Percentiles rank a stretch among this genome's conserved stretches.
Evolutionary conservation across 768 basidiomycete species (phyloP).

Genomic region (Suillus subaureus): DNA sequence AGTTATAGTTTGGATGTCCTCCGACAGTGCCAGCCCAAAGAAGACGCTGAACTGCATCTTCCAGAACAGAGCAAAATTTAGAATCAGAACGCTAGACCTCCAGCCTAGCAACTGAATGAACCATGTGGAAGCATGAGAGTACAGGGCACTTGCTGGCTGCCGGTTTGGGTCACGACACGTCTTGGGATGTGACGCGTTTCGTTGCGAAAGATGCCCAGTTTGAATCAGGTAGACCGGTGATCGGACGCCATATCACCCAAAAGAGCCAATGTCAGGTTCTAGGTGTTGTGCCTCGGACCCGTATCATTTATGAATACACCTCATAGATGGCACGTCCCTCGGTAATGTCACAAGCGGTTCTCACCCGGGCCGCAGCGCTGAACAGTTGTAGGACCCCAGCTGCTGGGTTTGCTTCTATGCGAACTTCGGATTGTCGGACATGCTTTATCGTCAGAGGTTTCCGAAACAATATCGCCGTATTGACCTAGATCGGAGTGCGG

Average conservation of each 20-base stretch:
- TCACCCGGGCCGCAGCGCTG: not conserved
- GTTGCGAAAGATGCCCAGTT: not conserved
- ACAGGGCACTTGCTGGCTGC: not conserved
- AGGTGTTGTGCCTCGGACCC: not conserved
- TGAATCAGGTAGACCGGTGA: not conserved
- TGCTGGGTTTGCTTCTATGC: not conserved
- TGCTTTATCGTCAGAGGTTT: not conserved
- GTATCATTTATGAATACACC: not conserved
- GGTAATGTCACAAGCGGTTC: not conserved
- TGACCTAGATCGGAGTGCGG: not conserved
- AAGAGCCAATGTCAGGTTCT: not conserved
- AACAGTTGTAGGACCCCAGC: not conserved
- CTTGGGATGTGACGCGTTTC: not conserved
- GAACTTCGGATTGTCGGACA: not conserved
- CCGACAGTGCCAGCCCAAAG: not conserved
- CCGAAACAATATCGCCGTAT: not conserved
- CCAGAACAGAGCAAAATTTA: not conserved
- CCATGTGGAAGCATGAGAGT: not conserved
- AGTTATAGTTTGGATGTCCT: not conserved
- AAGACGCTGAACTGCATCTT: not conserved
- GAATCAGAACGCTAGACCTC: not conserved
- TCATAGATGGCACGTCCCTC: not conserved
- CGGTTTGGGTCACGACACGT: not conserved
- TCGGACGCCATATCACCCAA: not conserved
- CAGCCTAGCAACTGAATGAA: not conserved